phyloP scores from a whole-genome alignment of 306 rosid genomes.

The Hylodesmum podocarpum region DNA sequence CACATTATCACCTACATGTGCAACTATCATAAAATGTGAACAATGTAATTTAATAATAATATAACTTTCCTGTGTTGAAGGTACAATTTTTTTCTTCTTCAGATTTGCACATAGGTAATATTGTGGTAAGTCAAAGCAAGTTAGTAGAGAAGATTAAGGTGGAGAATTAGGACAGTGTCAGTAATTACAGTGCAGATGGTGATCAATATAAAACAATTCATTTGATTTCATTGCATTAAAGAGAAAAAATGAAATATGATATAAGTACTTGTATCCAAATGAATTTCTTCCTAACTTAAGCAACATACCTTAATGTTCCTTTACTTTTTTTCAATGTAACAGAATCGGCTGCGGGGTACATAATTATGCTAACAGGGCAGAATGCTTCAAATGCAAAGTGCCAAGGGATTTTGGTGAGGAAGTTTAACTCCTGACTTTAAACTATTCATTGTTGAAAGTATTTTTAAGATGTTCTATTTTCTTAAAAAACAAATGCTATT shows the following conservation, averaged over 20 bases:
- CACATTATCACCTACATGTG: background rate
- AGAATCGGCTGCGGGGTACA: conserved; percentile 87
- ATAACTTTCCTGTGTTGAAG: conserved; percentile 17
- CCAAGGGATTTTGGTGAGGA: conserved; percentile 65
- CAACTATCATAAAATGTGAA: background rate
- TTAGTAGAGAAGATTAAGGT: background rate
- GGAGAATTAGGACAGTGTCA: background rate
- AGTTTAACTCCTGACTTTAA: conserved; percentile 10
- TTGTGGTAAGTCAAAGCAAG: background rate
- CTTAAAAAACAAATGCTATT: background rate
- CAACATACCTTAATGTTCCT: conserved; percentile 1
- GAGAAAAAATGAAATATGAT: background rate
- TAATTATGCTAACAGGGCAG: conserved; percentile 86
- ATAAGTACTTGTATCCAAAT: background rate
- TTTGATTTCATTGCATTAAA: background rate
- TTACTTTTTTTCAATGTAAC: conserved; percentile 29
- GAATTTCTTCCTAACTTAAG: background rate
- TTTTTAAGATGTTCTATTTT: conserved; percentile 10
- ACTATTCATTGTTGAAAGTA: background rate
- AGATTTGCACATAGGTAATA: background rate
- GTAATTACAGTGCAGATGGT: background rate
- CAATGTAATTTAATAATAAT: background rate
- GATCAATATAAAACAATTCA: background rate
- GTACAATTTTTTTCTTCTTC: background rate
- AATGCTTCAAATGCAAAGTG: conserved; percentile 81